Evolutionary conservation across 1,284 basidiomycete species (phyloP).

Genomic region (Ganoderma resinaceum): DNA sequence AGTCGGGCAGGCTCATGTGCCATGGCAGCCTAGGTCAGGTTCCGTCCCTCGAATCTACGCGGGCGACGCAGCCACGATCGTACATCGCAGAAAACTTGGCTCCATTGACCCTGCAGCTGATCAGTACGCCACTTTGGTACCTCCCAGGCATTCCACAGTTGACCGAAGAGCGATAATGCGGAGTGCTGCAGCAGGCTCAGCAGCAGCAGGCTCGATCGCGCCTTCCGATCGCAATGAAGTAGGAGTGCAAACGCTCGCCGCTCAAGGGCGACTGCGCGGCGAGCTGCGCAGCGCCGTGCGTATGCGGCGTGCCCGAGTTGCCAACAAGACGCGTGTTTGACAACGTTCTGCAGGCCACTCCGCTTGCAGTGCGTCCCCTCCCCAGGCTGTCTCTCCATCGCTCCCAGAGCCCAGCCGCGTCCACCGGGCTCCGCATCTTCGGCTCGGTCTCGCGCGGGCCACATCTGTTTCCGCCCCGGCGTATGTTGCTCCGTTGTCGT

Average conservation of each 20-base stretch:
- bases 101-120: slow-evolving; percentile 18
- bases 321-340: slow-evolving; percentile 5
- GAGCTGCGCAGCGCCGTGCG: neutral
- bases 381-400: neutral
- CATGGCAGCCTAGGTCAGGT: slow-evolving; percentile 17
- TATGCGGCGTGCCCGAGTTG: neutral
- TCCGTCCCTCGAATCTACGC: slow-evolving; percentile 10
- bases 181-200: neutral
- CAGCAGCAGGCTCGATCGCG: slow-evolving; percentile 3
- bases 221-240: slow-evolving; percentile 6
- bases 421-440: neutral
- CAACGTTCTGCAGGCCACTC: neutral
- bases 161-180: slow-evolving; percentile 4
- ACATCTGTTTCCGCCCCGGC: slow-evolving; percentile 2
- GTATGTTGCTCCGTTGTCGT: slow-evolving; percentile 3
- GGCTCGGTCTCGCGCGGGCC: slow-evolving; percentile 1
- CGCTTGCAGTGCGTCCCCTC: neutral
- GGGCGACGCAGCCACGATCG: slow-evolving; percentile 7
- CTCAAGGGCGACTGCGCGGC: neutral
- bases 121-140: neutral
- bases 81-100: neutral
- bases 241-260: neutral
- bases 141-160: neutral
- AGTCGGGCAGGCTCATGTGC: slow-evolving; percentile 11
- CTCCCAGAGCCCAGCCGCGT: slow-evolving; percentile 1